Evolutionary conservation across 345 rosid species (phyloP), one percentile per base, ranked within the genome.

Genomic region (Syzygium aromaticum): DNA sequence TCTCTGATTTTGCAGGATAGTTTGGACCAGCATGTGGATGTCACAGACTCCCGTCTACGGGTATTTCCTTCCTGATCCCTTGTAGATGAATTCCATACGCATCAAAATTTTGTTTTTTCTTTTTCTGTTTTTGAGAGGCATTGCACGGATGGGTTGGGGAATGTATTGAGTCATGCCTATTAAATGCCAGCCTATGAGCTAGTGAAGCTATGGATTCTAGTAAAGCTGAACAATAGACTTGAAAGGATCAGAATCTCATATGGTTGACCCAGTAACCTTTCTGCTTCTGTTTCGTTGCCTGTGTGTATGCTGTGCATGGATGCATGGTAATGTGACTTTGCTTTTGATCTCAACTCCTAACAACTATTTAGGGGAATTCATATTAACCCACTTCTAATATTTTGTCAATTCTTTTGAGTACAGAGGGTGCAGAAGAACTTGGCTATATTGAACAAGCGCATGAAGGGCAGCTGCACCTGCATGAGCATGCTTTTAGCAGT

Each of bases 361-460:
- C 23, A 13, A 25, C 23, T 53, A 2, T 54, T 53, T 83, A 17
- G 54, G 38, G 54, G 51, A 52, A 83, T 83, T 49, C 40, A 10
- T 73, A 33, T 19, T 19, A 22, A 73, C 17, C 11, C 7, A 33
- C 23, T 17, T 40, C 14, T 86, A 27, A 30, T 25, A 25, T 30
- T 46, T 59, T 73, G 27, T 57, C 52, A 61, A 38, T 85, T 63
- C 27, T 43, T 54, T 67, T 53, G 46, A 54, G 85, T 77, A 88
- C 92, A 92, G 94, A 83, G 92, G 28, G 92, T 91, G 64, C 92
- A 91, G 88, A 92, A 88, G 90, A 89, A 91, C 84, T 77, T 92
- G 90, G 91, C 91, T 2, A 28, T 89, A 22, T 56, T 92, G 91
- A 92, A 92, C 84, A 91, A 91, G 89, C 90, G 91, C 54, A 88